Percentiles rank a stretch among this genome's conserved stretches.
phyloP scores from a whole-genome alignment of 352 stramenopile genomes.

The Blastocystis sp. region DNA sequence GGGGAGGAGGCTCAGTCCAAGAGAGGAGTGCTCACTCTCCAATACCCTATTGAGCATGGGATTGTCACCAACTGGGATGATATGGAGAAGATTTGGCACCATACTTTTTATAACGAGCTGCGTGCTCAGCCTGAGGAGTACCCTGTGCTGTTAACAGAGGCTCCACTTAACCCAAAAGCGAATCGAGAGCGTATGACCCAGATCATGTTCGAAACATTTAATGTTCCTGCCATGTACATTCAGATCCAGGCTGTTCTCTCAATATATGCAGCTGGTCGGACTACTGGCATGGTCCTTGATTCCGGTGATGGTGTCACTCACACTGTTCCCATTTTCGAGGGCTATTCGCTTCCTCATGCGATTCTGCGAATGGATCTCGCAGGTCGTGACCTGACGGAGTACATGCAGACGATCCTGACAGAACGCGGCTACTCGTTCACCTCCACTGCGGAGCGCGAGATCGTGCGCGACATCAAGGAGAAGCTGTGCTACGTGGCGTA shows the following conservation, averaged over 20 bases:
- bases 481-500: constrained; percentile 87
- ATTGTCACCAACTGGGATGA: constrained; percentile 87
- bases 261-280: constrained; percentile 80
- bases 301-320: constrained; percentile 80
- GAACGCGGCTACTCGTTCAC: constrained; percentile 87
- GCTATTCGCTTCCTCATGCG: constrained; percentile 80
- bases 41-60: constrained; percentile 96
- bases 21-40: constrained; percentile 82
- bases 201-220: constrained; percentile 99
- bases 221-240: constrained; percentile 91
- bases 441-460: constrained; percentile 86
- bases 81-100: constrained; percentile 99
- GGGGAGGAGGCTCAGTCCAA: constrained; percentile 86
- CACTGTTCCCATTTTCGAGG: constrained; percentile 86
- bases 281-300: constrained; percentile 78
- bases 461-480: constrained; percentile 94
- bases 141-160: constrained; percentile 83
- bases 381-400: constrained; percentile 82
- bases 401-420: constrained; percentile 91
- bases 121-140: constrained; percentile 88
- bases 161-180: constrained; percentile 77
- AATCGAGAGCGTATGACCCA: constrained; percentile 85
- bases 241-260: constrained; percentile 82
- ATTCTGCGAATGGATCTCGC: constrained; percentile 83
- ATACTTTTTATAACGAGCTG: constrained; percentile 97